Evolutionary conservation across 352 stramenopile species (phyloP).

Genomic region (Globisporangium spiculum): DNA sequence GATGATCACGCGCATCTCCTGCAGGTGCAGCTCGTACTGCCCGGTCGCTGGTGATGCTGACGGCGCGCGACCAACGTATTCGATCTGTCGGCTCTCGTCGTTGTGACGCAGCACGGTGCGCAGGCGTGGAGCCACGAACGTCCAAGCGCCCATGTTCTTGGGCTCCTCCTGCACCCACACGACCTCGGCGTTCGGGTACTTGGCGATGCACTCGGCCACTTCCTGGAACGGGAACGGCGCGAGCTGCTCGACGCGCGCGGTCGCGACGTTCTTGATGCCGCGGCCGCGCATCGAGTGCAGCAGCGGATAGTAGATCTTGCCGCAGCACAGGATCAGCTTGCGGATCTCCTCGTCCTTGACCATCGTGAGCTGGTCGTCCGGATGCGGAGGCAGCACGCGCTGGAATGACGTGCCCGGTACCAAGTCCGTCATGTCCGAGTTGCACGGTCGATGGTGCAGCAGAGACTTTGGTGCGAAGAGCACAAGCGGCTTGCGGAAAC

Average conservation of each 20-base stretch:
- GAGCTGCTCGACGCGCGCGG: constrained; percentile 77
- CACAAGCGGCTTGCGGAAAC: constrained; percentile 78
- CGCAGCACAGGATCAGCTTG: constrained; percentile 76
- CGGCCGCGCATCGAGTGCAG: constrained; percentile 57
- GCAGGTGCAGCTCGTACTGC: constrained; percentile 92
- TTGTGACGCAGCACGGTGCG: constrained; percentile 92
- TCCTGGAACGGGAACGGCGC: constrained; percentile 98
- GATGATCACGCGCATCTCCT: constrained; percentile 94
- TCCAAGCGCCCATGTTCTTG: constrained; percentile 98
- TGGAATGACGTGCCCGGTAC: constrained; percentile 54
- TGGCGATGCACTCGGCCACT: constrained; percentile 85
- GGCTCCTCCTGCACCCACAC: constrained; percentile 98
- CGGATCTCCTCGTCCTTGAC: constrained; percentile 64
- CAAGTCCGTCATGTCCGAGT: constrained; percentile 71
- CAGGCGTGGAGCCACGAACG: constrained; percentile 91
- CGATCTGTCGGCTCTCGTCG: constrained; percentile 45
- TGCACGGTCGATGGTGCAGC: constrained; percentile 78
- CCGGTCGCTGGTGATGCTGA: constrained; percentile 96
- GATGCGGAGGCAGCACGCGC: constrained; percentile 69
- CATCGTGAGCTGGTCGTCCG: constrained; percentile 66
- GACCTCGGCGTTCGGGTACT: constrained; percentile 95
- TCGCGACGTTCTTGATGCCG: constrained; percentile 62
- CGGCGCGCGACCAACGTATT: constrained; percentile 94
- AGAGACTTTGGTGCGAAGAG: constrained; percentile 84
- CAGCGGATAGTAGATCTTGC: constrained; percentile 85